A percentile compares a stretch with the other conserved stretches of the same genome.
Conservation (phyloP, 805 yeast species). For the Starmerella sp. region DNA sequence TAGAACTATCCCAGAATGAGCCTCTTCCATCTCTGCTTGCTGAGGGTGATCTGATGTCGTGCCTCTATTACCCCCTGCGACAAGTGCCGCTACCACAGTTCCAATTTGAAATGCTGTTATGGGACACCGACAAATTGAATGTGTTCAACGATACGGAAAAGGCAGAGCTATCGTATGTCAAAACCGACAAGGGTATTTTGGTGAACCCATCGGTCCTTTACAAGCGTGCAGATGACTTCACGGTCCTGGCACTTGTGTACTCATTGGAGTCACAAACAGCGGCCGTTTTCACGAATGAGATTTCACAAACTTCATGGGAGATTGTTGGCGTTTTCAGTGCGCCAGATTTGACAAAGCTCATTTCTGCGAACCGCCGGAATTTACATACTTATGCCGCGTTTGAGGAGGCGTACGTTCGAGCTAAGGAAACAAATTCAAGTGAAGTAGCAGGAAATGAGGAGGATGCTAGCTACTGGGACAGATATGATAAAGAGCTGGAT, state of each 20-base stretch:
- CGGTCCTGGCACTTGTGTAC: constrained; percentile 14
- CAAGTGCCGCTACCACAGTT: constrained; percentile 11
- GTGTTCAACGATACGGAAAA: not conserved
- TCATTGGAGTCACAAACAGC: constrained; percentile 6
- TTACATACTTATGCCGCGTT: not conserved
- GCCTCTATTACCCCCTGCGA: constrained; percentile 12
- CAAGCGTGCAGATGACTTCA: constrained; percentile 15
- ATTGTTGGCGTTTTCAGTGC: constrained; percentile 16
- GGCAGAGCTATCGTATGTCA: not conserved
- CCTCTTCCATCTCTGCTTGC: not conserved
- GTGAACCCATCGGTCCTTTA: constrained; percentile 2
- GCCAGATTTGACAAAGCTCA: not conserved
- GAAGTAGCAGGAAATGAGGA: not conserved
- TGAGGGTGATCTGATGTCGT: not conserved
- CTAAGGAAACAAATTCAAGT: not conserved
- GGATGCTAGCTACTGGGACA: not conserved
- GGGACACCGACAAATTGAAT: constrained; percentile 15
- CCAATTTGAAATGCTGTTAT: constrained; percentile 13
- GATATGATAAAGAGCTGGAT: not conserved
- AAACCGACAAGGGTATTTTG: not conserved
- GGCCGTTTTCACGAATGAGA: constrained; percentile 13
- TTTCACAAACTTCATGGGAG: constrained; percentile 16
- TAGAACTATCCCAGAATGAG: not conserved
- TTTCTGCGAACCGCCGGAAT: not conserved
- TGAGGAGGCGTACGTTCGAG: not conserved